A percentile compares a stretch with the other conserved stretches of the same genome.
Evolutionary conservation across 2,329 filamentous ascomycete species (phyloP).

Genomic region (Graphiopsis chlorocephala): DNA sequence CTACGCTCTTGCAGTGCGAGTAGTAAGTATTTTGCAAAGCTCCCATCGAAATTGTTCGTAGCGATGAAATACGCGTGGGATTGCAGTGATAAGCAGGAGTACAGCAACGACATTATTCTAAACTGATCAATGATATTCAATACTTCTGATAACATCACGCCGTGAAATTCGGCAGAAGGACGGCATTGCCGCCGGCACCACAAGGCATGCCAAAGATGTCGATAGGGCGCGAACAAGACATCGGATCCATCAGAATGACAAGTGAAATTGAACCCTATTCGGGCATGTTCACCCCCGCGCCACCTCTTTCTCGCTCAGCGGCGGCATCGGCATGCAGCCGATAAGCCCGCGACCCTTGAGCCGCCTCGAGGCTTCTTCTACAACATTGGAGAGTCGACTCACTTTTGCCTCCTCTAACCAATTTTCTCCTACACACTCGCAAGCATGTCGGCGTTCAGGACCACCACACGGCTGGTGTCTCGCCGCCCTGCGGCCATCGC

Average conservation of each 20-base stretch:
- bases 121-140: background rate
- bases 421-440: background rate
- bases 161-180: background rate
- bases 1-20: background rate
- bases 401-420: background rate
- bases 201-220: constrained; percentile 8
- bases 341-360: constrained; percentile 7
- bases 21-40: background rate
- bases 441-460: constrained; percentile 43
- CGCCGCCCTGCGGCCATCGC: constrained; percentile 30
- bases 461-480: constrained; percentile 38
- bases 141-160: background rate
- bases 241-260: background rate
- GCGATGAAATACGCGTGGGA: background rate
- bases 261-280: constrained; percentile 14
- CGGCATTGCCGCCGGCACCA: constrained; percentile 3
- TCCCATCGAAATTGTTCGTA: background rate
- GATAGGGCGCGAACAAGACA: constrained; percentile 1
- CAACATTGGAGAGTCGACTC: constrained; percentile 11
- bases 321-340: background rate
- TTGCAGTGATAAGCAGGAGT: background rate
- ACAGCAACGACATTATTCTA: background rate
- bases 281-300: background rate
- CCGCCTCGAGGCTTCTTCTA: background rate
- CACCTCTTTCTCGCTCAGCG: background rate